Evolutionary conservation across 306 rosid genomes (phyloP).

Genomic region (Rubus idaeus): DNA sequence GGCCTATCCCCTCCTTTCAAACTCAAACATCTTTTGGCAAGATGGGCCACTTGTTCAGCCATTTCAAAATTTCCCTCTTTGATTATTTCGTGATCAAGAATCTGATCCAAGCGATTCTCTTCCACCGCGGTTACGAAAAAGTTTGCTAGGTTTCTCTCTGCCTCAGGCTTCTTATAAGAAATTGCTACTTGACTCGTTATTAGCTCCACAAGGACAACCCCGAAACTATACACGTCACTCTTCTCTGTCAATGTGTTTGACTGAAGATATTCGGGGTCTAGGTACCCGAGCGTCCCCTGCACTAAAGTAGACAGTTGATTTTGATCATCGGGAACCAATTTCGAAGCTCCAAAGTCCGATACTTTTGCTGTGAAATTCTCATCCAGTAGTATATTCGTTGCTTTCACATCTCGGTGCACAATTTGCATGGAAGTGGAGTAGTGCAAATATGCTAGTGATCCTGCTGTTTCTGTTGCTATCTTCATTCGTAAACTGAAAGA

Average conservation of each 20-base stretch:
- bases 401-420: no score
- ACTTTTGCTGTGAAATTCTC: no score
- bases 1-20: conserved; percentile 14
- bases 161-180: background rate
- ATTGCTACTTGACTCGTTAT: conserved; percentile 14
- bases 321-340: background rate
- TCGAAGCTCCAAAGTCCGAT: no score
- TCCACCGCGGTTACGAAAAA: background rate
- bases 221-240: conserved; percentile 31
- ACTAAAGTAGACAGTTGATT: conserved; percentile 22
- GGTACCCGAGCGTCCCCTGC: conserved; percentile 26
- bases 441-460: no score
- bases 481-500: no score
- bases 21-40: background rate
- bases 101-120: background rate
- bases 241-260: conserved; percentile 23
- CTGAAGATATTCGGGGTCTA: conserved; percentile 24
- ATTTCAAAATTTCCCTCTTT: background rate
- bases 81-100: background rate
- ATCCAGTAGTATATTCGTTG: no score
- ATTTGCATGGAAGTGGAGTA: no score
- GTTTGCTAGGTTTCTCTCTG: background rate
- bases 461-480: no score
- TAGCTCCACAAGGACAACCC: conserved; percentile 30
- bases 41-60: background rate